phyloP scores from a whole-genome alignment of 169 alveolate genomes.

The Cryptosporidium ubiquitum region DNA sequence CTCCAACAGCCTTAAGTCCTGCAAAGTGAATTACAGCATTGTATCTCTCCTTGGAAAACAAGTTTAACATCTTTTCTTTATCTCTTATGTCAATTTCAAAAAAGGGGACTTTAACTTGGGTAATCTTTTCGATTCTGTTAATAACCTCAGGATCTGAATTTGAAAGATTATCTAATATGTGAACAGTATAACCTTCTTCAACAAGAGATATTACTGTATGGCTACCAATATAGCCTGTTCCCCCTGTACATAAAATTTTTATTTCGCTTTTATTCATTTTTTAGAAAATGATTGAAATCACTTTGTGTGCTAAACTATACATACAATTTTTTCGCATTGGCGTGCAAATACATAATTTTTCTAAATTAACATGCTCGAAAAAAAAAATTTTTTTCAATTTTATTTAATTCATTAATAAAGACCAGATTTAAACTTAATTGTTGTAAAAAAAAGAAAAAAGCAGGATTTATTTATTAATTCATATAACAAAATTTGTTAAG shows the following conservation, averaged over 20 bases:
- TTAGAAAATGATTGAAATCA: not conserved
- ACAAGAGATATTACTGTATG: constrained; percentile 91
- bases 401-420: no score
- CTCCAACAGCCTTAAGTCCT: constrained; percentile 93
- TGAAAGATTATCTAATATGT: constrained; percentile 85
- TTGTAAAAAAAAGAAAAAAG: no score
- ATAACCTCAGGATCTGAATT: constrained; percentile 77
- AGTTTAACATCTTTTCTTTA: constrained; percentile 75
- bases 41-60: constrained; percentile 77
- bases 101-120: constrained; percentile 81
- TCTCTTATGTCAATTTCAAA: constrained; percentile 85
- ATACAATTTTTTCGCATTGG: not conserved
- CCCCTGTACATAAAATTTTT: constrained; percentile 90
- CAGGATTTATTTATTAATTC: no score
- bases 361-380: not conserved
- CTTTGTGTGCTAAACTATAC: not conserved
- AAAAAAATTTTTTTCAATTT: not conserved
- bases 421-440: no score
- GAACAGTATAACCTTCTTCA: constrained; percentile 82
- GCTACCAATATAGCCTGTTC: constrained; percentile 94
- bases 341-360: not conserved
- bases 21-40: constrained; percentile 91
- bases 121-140: constrained; percentile 81
- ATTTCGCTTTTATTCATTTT: constrained; percentile 42
- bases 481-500: no score